phyloP scores from a whole-genome alignment of 805 yeast species.

The Ogataea salicorniae region DNA sequence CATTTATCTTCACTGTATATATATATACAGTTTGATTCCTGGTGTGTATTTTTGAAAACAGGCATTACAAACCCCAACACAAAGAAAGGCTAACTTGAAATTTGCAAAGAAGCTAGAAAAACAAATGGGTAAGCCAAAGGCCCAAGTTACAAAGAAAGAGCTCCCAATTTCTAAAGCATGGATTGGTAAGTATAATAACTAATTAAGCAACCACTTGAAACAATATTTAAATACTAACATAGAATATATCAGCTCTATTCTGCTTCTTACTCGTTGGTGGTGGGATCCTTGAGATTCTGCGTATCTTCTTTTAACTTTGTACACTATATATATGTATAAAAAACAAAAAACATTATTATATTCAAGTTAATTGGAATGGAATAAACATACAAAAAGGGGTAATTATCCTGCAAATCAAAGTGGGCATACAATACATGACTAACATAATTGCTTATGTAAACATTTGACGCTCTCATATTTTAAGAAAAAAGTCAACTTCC shows the following conservation, averaged over 20 bases:
- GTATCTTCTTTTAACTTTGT: constrained; percentile 40
- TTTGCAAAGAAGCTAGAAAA: constrained; percentile 69
- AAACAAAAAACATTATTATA: too few relatives aligned
- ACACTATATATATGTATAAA: background rate
- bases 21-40: too few relatives aligned
- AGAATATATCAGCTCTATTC: constrained; percentile 27
- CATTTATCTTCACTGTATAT: too few relatives aligned
- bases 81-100: constrained; percentile 80
- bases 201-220: background rate
- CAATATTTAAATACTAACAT: background rate
- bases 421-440: too few relatives aligned
- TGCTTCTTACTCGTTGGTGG: constrained; percentile 76
- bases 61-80: constrained; percentile 83
- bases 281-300: constrained; percentile 65
- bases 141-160: constrained; percentile 32
- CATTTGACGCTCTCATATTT: too few relatives aligned
- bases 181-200: constrained; percentile 43
- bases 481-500: background rate
- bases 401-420: too few relatives aligned
- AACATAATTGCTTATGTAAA: too few relatives aligned
- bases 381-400: too few relatives aligned
- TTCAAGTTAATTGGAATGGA: too few relatives aligned
- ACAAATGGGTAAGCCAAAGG: constrained; percentile 70
- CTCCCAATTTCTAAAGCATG: constrained; percentile 60
- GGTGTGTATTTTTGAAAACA: constrained; percentile 3